Percentiles rank a stretch among this genome's conserved stretches.
Conservation (phyloP, 108 stramenopile genomes). For the Skeletonema grethae region DNA sequence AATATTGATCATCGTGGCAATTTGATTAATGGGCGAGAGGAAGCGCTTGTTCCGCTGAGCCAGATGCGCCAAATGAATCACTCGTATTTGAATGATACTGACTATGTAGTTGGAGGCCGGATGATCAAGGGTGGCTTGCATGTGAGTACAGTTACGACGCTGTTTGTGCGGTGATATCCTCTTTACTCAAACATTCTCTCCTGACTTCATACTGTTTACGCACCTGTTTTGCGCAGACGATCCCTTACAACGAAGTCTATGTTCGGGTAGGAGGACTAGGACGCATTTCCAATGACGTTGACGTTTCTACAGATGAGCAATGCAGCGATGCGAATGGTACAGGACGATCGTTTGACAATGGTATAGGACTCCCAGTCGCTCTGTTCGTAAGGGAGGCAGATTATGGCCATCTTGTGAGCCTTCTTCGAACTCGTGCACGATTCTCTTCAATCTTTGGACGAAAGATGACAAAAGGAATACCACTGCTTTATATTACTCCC, state of each 20-base stretch:
- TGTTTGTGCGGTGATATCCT: too few relatives aligned
- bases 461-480: conserved; percentile 58
- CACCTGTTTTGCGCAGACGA: conserved; percentile 26
- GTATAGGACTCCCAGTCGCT: conserved; percentile 83
- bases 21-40: conserved; percentile 59
- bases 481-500: conserved; percentile 78
- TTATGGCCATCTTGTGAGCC: conserved; percentile 73
- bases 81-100: conserved; percentile 38
- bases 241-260: conserved; percentile 91
- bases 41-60: conserved; percentile 52
- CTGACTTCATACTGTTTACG: background rate
- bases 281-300: conserved; percentile 56
- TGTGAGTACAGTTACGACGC: background rate
- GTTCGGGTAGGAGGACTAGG: conserved; percentile 80
- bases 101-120: conserved; percentile 55
- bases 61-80: conserved; percentile 46
- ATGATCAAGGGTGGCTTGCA: conserved; percentile 70
- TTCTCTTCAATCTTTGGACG: conserved; percentile 63
- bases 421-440: conserved; percentile 79
- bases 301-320: conserved; percentile 50
- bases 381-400: conserved; percentile 79
- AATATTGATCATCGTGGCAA: conserved; percentile 53
- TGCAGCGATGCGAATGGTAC: conserved; percentile 43
- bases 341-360: conserved; percentile 72
- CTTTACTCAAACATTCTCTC: background rate